phyloP scores from a whole-genome alignment of 169 alveolate genomes.

The Eimeria acervulina region DNA sequence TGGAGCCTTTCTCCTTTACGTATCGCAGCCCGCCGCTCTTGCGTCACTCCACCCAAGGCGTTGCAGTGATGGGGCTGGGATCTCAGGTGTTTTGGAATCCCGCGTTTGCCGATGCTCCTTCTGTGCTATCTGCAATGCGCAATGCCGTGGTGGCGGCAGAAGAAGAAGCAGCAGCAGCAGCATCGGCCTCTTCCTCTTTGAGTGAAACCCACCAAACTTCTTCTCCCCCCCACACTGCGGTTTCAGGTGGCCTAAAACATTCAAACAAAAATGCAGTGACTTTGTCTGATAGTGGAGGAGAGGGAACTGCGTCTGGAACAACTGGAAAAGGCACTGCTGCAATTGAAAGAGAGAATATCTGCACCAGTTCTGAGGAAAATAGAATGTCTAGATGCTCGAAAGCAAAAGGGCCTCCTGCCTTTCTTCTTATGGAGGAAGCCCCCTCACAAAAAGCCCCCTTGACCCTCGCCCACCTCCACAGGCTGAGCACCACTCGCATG shows the following conservation, averaged over 20 bases:
- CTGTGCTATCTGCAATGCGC: slow-evolving; percentile 18
- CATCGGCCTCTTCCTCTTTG: background rate
- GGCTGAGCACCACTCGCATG: slow-evolving; percentile 37
- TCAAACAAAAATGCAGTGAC: background rate
- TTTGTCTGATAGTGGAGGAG: background rate
- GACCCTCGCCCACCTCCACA: slow-evolving; percentile 51
- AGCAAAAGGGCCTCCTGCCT: background rate
- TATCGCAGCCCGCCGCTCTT: background rate
- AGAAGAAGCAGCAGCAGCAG: background rate
- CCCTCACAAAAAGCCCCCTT: slow-evolving; percentile 47
- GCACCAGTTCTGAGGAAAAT: background rate
- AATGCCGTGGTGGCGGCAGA: slow-evolving; percentile 23
- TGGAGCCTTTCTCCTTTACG: slow-evolving; percentile 2
- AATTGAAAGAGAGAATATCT: background rate
- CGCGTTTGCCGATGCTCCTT: slow-evolving; percentile 22
- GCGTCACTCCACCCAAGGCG: slow-evolving; percentile 60
- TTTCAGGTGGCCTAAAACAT: background rate
- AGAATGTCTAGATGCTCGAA: too few relatives aligned
- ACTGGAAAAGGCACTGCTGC: background rate
- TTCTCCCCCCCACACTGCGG: background rate
- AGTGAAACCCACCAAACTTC: background rate
- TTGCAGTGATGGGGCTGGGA: slow-evolving; percentile 64
- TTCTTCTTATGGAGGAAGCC: slow-evolving; percentile 2
- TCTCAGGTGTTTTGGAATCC: slow-evolving; percentile 50
- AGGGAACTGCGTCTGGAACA: background rate